Conservation (phyloP, 2,329 filamentous ascomycete species). For the Rhinocladiella similis region DNA sequence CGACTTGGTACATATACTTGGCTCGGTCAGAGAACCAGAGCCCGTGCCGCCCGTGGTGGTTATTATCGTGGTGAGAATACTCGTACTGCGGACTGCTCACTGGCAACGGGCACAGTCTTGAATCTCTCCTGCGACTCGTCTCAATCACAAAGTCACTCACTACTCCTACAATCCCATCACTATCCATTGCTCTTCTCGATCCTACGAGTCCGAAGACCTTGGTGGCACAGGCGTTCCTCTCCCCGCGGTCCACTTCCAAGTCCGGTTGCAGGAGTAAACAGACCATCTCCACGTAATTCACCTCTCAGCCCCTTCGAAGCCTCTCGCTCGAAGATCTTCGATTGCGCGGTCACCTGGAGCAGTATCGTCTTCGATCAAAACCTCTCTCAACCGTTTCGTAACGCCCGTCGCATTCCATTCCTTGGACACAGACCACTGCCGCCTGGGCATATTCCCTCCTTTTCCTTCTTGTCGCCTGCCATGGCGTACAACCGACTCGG, state of each 20-base stretch:
- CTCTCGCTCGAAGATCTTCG: neutral
- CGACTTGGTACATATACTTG: neutral
- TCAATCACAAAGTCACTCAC: neutral
- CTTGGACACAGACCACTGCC: slow-evolving; percentile 18
- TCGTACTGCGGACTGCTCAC: too few relatives aligned
- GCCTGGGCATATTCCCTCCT: slow-evolving; percentile 1
- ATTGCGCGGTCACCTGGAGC: neutral
- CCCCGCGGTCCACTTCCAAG: neutral
- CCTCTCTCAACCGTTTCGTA: neutral
- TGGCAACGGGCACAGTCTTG: too few relatives aligned
- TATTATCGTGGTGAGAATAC: too few relatives aligned
- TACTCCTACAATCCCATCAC: neutral
- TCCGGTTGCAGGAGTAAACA: neutral
- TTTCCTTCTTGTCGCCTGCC: slow-evolving; percentile 7
- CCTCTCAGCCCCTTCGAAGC: neutral
- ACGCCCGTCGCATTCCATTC: slow-evolving; percentile 14
- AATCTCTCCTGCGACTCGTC: neutral
- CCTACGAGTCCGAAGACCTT: neutral
- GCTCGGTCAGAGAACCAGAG: neutral
- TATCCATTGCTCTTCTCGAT: neutral
- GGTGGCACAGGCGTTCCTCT: neutral
- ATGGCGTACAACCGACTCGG: slow-evolving; percentile 77
- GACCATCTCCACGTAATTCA: neutral
- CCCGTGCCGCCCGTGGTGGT: neutral
- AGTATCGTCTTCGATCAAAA: neutral